Base-by-base conservation (phyloP, 305 asterid species). In the Fraxinus angustifolia region DNA sequence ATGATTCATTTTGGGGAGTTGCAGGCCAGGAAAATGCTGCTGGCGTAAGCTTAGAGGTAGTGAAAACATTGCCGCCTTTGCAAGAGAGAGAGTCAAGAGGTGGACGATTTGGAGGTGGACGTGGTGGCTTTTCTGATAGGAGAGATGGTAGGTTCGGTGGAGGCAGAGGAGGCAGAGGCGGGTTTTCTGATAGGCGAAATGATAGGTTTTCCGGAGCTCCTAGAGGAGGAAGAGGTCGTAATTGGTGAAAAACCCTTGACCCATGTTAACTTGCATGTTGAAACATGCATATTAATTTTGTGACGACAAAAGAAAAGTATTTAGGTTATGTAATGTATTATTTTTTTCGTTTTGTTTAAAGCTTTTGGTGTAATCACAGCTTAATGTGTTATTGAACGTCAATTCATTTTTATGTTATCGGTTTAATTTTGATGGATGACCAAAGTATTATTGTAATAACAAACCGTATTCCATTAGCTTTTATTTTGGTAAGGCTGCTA, bases 11-110 rank as follows among this genome's bases (percentile, higher is more conserved):
- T 2, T 73, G 81, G 11, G 81, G 58, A 6, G 0, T 30, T 85
- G 84, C 86, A 96, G 98, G 97, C 68, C 86, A 86, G 76, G 85
- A 86, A 73, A 91, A 88, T 86, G 91, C 91, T 3, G 84, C 85
- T 58, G 97, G 93, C 56, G 88, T 96, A 81, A 92, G 67, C 45
- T 80, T 96, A 79, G 88, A 87, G 84, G 92, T 88, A 74, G 98
- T 93, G 67, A 88, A 86, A 50, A 16, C 79, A 70, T 80, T 96
- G 85, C 99, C 99, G 3, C 85, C 50, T 8, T 86, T 96, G 85
- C 95, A 90, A 88, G 97, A 92, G 60, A 90, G 91, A 83, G 98
- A 93, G 21, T 89, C 80, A 75, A 23, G 87, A 3, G 85, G 91
- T 77, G 83, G 80, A 76, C 86, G 98, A 81, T 90, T 82, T 77